Evolutionary conservation across 306 rosid genomes (phyloP).

Genomic region (Phaseolus lunatus): DNA sequence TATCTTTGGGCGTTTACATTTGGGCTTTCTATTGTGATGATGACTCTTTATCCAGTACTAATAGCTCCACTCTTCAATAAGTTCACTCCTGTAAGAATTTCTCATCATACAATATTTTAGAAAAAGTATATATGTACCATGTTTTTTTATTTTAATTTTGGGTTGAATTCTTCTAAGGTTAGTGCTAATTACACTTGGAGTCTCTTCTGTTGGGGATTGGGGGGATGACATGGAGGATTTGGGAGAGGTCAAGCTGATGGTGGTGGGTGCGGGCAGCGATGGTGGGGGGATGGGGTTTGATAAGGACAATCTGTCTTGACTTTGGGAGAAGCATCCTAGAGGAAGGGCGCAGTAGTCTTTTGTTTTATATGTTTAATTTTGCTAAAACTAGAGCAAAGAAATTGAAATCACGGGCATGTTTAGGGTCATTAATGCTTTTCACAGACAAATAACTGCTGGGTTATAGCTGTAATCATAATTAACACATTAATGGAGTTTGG

Average conservation of each 20-base stretch:
- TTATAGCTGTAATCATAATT: not conserved
- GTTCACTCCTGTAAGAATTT: conserved; percentile 88
- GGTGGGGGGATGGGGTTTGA: not conserved
- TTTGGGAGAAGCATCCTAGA: conserved; percentile 20
- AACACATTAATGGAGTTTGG: conserved; percentile 17
- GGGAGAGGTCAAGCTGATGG: not conserved
- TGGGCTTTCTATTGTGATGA: conserved; percentile 89
- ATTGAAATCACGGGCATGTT: not conserved
- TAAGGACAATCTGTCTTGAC: not conserved
- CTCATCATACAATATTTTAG: not conserved
- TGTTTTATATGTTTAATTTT: not conserved
- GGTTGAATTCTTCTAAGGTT: conserved; percentile 18
- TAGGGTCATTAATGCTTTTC: conserved; percentile 13
- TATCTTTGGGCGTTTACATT: conserved; percentile 98
- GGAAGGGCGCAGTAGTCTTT: conserved; percentile 13
- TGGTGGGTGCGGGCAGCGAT: not conserved
- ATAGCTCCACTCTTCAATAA: conserved; percentile 97
- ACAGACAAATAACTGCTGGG: not conserved
- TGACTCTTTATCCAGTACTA: conserved; percentile 92
- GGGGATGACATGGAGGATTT: conserved; percentile 2
- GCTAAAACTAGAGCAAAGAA: not conserved
- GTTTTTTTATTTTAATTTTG: conserved; percentile 25
- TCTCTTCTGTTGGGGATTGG: conserved; percentile 2
- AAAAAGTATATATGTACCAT: not conserved
- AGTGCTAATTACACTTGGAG: conserved; percentile 20